phyloP scores from a whole-genome alignment of 495 filamentous ascomycete genomes.

The Podospora tetraspora region DNA sequence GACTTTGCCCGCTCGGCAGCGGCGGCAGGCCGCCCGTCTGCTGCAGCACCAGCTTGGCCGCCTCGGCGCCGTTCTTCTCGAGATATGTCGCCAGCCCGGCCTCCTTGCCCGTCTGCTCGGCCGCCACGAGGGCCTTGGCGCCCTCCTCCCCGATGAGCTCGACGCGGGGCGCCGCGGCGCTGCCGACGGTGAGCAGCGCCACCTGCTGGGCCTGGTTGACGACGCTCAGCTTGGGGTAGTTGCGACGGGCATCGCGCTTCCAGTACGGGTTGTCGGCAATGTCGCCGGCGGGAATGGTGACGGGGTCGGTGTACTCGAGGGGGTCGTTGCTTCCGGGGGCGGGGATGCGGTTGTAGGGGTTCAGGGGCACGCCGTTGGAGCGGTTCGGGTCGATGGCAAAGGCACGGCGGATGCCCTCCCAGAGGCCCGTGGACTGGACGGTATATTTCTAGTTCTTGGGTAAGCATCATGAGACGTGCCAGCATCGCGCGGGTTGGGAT shows the following conservation, averaged over 20 bases:
- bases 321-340: slow-evolving; percentile 77
- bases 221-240: slow-evolving; percentile 76
- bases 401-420: slow-evolving; percentile 72
- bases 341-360: slow-evolving; percentile 87
- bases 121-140: slow-evolving; percentile 68
- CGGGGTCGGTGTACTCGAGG: slow-evolving; percentile 75
- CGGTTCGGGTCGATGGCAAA: slow-evolving; percentile 83
- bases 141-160: slow-evolving; percentile 83
- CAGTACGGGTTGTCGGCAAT: slow-evolving; percentile 98
- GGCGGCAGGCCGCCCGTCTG: slow-evolving; percentile 69
- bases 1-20: slow-evolving; percentile 61
- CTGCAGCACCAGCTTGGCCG: slow-evolving; percentile 58
- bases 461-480: slow-evolving; percentile 1
- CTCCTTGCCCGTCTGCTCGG: slow-evolving; percentile 69
- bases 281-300: slow-evolving; percentile 86
- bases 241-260: slow-evolving; percentile 84
- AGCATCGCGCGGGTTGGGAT: not conserved
- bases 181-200: slow-evolving; percentile 78
- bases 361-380: slow-evolving; percentile 85
- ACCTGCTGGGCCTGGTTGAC: slow-evolving; percentile 83
- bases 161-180: slow-evolving; percentile 70
- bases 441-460: slow-evolving; percentile 75
- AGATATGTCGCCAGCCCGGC: slow-evolving; percentile 62
- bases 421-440: slow-evolving; percentile 85
- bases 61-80: slow-evolving; percentile 58